phyloP scores from a whole-genome alignment of 345 rosid species.

The Citrus maxima region DNA sequence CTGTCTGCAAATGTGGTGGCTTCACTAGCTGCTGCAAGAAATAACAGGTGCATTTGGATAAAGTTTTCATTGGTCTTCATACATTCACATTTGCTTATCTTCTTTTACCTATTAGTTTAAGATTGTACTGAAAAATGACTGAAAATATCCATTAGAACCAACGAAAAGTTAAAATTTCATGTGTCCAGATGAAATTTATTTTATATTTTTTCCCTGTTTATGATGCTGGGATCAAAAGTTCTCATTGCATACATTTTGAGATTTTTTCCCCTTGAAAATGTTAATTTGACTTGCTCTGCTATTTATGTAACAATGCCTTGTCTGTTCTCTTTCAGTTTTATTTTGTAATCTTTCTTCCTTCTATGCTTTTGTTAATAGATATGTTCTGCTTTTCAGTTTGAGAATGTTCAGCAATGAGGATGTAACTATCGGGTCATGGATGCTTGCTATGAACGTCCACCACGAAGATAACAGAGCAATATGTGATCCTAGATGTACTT shows the following conservation, averaged over 20 bases:
- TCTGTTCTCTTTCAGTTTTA: background rate
- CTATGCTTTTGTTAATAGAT: conserved; percentile 10
- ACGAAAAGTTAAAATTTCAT: background rate
- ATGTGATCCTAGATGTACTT: conserved; percentile 74
- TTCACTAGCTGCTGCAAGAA: conserved; percentile 60
- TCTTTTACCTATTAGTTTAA: background rate
- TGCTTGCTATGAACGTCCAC: conserved; percentile 80
- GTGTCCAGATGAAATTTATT: background rate
- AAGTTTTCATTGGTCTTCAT: background rate
- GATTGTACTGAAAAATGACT: background rate
- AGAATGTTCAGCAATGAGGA: conserved; percentile 91
- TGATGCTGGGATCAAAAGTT: background rate
- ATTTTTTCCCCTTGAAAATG: background rate
- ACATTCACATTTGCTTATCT: background rate
- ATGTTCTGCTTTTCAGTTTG: conserved; percentile 41
- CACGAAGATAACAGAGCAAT: conserved; percentile 77
- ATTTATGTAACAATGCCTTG: background rate
- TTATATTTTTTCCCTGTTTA: background rate
- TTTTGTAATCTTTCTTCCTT: background rate
- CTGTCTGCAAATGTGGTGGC: conserved; percentile 75
- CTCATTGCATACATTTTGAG: background rate
- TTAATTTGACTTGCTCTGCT: background rate
- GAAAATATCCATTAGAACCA: background rate
- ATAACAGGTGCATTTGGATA: conserved; percentile 51
- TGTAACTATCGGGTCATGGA: conserved; percentile 92